phyloP scores from a whole-genome alignment of 2,329 filamentous ascomycete genomes.

The Fusarium praegraminearum region DNA sequence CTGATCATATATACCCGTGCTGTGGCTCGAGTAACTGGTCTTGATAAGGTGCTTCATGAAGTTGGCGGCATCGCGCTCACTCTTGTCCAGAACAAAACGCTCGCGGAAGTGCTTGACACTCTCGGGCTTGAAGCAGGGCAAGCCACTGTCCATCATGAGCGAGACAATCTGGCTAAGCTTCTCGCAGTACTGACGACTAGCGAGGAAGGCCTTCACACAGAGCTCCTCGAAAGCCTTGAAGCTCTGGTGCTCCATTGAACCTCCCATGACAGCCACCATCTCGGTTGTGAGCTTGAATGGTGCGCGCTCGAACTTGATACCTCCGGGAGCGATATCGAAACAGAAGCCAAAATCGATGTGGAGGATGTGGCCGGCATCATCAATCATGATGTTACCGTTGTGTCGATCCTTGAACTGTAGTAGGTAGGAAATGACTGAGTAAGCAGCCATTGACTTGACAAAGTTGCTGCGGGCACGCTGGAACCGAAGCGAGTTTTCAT shows the following conservation, averaged over 20 bases:
- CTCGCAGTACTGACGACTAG: slow-evolving; percentile 84
- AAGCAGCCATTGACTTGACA: slow-evolving; percentile 99
- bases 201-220: slow-evolving; percentile 94
- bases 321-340: slow-evolving; percentile 97
- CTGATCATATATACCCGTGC: slow-evolving; percentile 95
- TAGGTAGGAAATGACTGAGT: slow-evolving; percentile 95
- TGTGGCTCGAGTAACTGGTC: slow-evolving; percentile 91
- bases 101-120: slow-evolving; percentile 93
- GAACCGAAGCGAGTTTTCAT: slow-evolving; percentile 93
- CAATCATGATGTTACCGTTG: slow-evolving; percentile 99
- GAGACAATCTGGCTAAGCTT: slow-evolving; percentile 91
- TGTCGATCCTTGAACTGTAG: slow-evolving; percentile 99
- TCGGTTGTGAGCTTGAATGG: slow-evolving; percentile 98
- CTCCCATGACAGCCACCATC: slow-evolving; percentile 99
- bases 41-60: slow-evolving; percentile 91
- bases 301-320: slow-evolving; percentile 96
- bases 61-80: slow-evolving; percentile 91
- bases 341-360: slow-evolving; percentile 99
- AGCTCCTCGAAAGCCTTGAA: slow-evolving; percentile 98
- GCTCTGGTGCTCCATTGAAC: slow-evolving; percentile 82
- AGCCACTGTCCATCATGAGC: slow-evolving; percentile 94
- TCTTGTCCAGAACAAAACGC: slow-evolving; percentile 91
- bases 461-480: slow-evolving; percentile 97
- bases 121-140: slow-evolving; percentile 98
- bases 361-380: slow-evolving; percentile 95